Conservation (phyloP, 2,329 filamentous ascomycete species). For the Fusarium torulosum region DNA sequence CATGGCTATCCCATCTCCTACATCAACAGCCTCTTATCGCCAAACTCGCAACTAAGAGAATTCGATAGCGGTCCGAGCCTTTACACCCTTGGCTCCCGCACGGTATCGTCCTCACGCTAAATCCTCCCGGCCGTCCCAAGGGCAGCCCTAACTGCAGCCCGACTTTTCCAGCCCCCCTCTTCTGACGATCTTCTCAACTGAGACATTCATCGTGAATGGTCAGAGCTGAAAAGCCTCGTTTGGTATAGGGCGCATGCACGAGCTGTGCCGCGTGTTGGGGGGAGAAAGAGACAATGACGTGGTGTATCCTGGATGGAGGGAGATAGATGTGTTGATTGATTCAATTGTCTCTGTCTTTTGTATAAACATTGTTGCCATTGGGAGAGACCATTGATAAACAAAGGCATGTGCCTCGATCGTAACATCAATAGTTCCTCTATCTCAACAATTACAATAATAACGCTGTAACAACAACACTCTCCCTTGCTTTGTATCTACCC, state of each 20-base stretch:
- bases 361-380: not conserved
- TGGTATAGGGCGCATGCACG: conserved; percentile 15
- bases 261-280: conserved; percentile 1
- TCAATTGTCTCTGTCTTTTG: not conserved
- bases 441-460: not conserved
- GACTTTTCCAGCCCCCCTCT: not conserved
- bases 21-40: not conserved
- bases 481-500: not conserved
- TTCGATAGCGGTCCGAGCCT: conserved; percentile 19
- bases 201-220: conserved; percentile 28
- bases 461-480: not conserved
- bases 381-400: not conserved
- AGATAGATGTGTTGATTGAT: not conserved
- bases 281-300: conserved; percentile 30
- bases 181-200: conserved; percentile 19
- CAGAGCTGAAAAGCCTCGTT: conserved; percentile 39
- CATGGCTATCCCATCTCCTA: conserved; percentile 2
- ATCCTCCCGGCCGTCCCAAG: not conserved
- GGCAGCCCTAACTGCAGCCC: not conserved
- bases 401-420: not conserved
- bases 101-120: not conserved
- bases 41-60: not conserved
- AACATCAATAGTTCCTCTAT: not conserved
- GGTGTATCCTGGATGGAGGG: conserved; percentile 12
- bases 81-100: conserved; percentile 3